Conservation (phyloP, 495 filamentous ascomycete species). For the Lasiosphaeria miniovina region DNA sequence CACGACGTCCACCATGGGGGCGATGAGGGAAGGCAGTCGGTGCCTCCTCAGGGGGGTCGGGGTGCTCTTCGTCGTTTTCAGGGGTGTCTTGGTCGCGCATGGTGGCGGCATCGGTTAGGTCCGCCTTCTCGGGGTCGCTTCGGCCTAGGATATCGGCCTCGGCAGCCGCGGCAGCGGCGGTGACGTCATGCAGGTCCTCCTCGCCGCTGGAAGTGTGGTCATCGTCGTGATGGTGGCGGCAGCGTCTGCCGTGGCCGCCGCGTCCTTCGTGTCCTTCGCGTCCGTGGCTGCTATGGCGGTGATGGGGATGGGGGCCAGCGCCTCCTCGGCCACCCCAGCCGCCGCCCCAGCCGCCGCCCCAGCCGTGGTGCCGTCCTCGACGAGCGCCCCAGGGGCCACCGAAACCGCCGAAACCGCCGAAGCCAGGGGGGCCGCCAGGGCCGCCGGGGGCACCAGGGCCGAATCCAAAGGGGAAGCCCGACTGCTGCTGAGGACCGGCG, state of each 20-base stretch:
- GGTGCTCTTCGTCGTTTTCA: conserved; percentile 21
- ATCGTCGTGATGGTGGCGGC: conserved; percentile 8
- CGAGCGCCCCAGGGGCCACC: conserved; percentile 20
- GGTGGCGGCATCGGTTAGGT: conserved; percentile 14
- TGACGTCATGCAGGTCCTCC: conserved; percentile 22
- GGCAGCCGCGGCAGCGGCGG: conserved; percentile 13
- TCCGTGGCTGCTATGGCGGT: conserved; percentile 14
- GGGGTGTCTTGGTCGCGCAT: conserved; percentile 11
- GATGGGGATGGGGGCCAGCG: conserved; percentile 5
- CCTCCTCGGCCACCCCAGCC: conserved; percentile 23
- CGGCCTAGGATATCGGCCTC: conserved; percentile 14
- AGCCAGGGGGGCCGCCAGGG: conserved; percentile 5
- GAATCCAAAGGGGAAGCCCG: conserved; percentile 24
- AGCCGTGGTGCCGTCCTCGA: not conserved
- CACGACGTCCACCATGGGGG: conserved; percentile 13
- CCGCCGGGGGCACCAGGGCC: too few species aligned
- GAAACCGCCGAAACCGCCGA: conserved; percentile 21
- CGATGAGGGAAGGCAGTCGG: conserved; percentile 7
- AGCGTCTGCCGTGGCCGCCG: conserved; percentile 4
- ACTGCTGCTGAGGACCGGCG: conserved; percentile 18
- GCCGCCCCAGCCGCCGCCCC: conserved; percentile 16
- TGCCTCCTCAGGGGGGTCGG: conserved; percentile 27
- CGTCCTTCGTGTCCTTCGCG: conserved; percentile 7
- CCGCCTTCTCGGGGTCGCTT: conserved; percentile 16
- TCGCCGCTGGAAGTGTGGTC: conserved; percentile 15